Conservation (phyloP, 2,329 filamentous ascomycete species). For the Exutisphaerella laricina region DNA sequence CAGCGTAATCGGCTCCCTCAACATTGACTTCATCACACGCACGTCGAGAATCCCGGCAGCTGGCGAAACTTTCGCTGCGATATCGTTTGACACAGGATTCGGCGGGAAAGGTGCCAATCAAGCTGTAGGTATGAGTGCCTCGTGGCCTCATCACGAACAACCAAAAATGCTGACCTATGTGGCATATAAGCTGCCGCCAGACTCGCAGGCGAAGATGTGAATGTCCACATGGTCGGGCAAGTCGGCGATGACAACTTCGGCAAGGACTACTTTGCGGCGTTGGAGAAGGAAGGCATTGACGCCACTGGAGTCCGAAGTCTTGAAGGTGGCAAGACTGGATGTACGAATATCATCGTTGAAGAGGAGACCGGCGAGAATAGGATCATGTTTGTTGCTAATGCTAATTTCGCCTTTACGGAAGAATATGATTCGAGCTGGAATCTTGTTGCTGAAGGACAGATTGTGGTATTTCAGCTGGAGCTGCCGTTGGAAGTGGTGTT, state of each 20-base stretch:
- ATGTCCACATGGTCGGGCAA: slow-evolving; percentile 47
- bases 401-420: slow-evolving; percentile 38
- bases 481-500: slow-evolving; percentile 40
- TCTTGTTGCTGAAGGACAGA: slow-evolving; percentile 29
- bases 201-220: slow-evolving; percentile 30
- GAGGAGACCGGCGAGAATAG: slow-evolving; percentile 45
- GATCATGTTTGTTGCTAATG: slow-evolving; percentile 45
- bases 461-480: slow-evolving; percentile 46
- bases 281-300: slow-evolving; percentile 43
- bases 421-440: slow-evolving; percentile 25
- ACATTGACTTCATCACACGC: slow-evolving; percentile 86
- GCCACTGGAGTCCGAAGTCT: slow-evolving; percentile 37
- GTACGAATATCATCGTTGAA: slow-evolving; percentile 47
- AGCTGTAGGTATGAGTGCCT: slow-evolving; percentile 52
- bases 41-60: slow-evolving; percentile 75
- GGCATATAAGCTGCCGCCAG: slow-evolving; percentile 21
- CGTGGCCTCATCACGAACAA: slow-evolving; percentile 19
- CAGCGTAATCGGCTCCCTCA: slow-evolving; percentile 84
- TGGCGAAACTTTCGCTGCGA: slow-evolving; percentile 82
- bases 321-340: slow-evolving; percentile 42
- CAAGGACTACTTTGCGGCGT: slow-evolving; percentile 36
- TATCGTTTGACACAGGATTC: slow-evolving; percentile 69
- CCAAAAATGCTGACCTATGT: slow-evolving; percentile 72
- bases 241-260: slow-evolving; percentile 45
- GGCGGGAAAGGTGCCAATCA: slow-evolving; percentile 97